phyloP scores from a whole-genome alignment of 1,284 basidiomycete genomes.

The Pyrrhoderma lamaoense region DNA sequence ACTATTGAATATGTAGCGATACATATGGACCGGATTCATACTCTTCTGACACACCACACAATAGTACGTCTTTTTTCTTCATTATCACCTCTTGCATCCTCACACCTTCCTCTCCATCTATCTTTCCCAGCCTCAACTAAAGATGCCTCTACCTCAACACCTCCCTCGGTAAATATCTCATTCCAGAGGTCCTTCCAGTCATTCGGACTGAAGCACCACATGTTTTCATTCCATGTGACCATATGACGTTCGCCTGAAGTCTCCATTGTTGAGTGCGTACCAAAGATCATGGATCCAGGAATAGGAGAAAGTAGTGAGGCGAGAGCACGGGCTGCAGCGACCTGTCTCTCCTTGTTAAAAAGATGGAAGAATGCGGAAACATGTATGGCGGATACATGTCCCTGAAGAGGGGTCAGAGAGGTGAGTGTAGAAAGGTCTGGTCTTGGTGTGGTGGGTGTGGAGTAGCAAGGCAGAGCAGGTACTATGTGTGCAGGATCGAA shows the following conservation, averaged over 20 bases:
- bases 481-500: conserved; percentile 28
- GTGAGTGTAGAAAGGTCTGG: conserved; percentile 29
- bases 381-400: conserved; percentile 40
- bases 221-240: neutral
- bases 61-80: conserved; percentile 4
- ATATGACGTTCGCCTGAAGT: conserved; percentile 23
- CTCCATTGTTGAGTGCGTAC: conserved; percentile 24
- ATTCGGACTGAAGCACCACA: conserved; percentile 15
- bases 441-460: conserved; percentile 20
- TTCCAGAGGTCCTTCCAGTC: conserved; percentile 19
- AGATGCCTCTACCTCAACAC: conserved; percentile 13
- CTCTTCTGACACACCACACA: conserved; percentile 14
- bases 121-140: neutral
- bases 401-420: conserved; percentile 36
- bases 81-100: neutral
- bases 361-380: conserved; percentile 46
- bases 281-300: conserved; percentile 34
- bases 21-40: neutral
- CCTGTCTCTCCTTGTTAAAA: conserved; percentile 38
- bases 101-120: neutral
- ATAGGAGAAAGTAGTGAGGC: conserved; percentile 33
- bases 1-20: too few species aligned
- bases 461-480: conserved; percentile 25
- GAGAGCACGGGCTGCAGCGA: conserved; percentile 33
- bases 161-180: conserved; percentile 14